Percentiles rank a stretch among this genome's conserved stretches.
These are phyloP conservation scores for Pseudocercospora musae DNA, from an alignment of 2,329 filamentous ascomycete species.

Conservation along the genomic window DNA sequence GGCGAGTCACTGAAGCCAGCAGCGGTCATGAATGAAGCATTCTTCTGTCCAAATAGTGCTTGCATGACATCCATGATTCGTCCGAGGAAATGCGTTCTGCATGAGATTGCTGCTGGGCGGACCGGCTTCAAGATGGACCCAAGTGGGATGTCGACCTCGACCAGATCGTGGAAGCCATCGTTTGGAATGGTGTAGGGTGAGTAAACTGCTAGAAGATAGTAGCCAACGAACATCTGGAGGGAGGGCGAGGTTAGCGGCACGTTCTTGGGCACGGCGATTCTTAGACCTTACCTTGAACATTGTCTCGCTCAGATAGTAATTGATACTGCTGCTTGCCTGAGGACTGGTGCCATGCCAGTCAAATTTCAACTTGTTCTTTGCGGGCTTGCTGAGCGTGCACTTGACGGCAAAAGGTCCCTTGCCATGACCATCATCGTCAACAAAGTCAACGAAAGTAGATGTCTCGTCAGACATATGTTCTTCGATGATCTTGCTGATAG, in stretches of 20 bases:
- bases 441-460: constrained; percentile 27
- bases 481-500: constrained; percentile 27
- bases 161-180: constrained; percentile 28
- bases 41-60: constrained; percentile 29
- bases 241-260: constrained; percentile 6
- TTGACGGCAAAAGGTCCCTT: constrained; percentile 28
- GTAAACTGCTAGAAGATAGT: constrained; percentile 27
- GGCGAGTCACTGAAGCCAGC: constrained; percentile 28
- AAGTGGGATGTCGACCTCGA: constrained; percentile 26
- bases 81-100: constrained; percentile 28
- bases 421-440: constrained; percentile 29
- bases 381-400: constrained; percentile 28
- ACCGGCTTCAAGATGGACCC: constrained; percentile 27
- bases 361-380: constrained; percentile 26
- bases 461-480: constrained; percentile 28
- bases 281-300: constrained; percentile 28
- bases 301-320: constrained; percentile 27
- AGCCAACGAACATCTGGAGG: constrained; percentile 26
- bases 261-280: no score
- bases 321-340: constrained; percentile 29
- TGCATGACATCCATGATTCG: constrained; percentile 31
- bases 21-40: constrained; percentile 28
- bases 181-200: constrained; percentile 28
- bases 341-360: constrained; percentile 28
- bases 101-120: constrained; percentile 25